These are phyloP conservation scores for Thuidium tamariscinum DNA, from an alignment of 225 moss, liverwort and hornwort genomes.

Conservation along the genomic window DNA sequence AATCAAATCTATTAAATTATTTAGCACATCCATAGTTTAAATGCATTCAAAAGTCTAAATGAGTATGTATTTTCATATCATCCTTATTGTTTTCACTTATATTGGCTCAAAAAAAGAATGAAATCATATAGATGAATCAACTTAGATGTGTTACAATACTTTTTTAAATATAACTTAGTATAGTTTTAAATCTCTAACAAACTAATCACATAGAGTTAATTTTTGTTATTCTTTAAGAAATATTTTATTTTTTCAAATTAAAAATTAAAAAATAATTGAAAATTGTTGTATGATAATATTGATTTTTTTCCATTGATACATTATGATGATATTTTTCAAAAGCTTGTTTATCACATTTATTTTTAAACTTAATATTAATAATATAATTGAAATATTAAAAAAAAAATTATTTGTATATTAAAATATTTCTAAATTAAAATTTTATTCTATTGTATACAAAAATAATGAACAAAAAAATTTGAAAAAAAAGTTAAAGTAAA, in stretches of 20 bases:
- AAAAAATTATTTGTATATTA: too few species aligned
- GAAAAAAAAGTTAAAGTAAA: too few species aligned
- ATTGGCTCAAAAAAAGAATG: neutral
- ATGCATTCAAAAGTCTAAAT: neutral
- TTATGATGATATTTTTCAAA: neutral
- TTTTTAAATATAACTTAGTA: neutral
- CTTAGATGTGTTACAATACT: neutral
- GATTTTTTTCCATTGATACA: accelerated
- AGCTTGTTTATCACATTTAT: accelerated
- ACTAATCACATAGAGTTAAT: neutral
- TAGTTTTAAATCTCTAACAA: neutral
- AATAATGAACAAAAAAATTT: too few species aligned
- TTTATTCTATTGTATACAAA: too few species aligned
- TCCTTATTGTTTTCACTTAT: neutral
- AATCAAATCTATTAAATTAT: too few species aligned
- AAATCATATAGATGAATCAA: neutral
- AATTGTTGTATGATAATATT: accelerated
- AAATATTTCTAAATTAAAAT: too few species aligned
- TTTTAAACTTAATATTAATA: neutral
- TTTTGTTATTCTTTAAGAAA: neutral
- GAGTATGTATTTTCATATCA: neutral
- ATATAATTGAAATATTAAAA: too few species aligned
- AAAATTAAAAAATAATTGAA: neutral
- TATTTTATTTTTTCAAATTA: too few species aligned
- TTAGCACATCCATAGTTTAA: accelerated